Evolutionary conservation across 208 protist genomes (phyloP).

Genomic region (Herpetomonas tarakana): DNA sequence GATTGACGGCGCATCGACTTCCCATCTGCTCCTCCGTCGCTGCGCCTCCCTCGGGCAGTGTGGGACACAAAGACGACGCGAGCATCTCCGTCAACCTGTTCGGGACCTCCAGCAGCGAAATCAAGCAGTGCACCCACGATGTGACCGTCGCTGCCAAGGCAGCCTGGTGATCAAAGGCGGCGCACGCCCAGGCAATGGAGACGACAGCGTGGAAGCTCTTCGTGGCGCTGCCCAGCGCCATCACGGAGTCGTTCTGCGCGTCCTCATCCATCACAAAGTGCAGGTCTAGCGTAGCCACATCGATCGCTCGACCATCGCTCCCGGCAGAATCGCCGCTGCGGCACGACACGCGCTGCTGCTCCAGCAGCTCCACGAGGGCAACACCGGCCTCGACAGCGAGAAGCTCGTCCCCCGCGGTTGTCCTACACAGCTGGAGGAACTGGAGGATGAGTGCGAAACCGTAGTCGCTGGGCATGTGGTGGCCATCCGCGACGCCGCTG

Average conservation of each 20-base stretch:
- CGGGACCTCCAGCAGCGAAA: background rate
- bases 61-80: too few relatives aligned
- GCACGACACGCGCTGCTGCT: background rate
- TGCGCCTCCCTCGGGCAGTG: too few relatives aligned
- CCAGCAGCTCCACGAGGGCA: conserved; percentile 1
- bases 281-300: conserved; percentile 1
- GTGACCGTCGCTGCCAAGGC: conserved; percentile 23
- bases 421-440: background rate
- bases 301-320: background rate
- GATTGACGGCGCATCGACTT: too few relatives aligned
- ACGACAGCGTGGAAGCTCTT: conserved; percentile 63
- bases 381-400: background rate
- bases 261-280: background rate
- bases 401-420: background rate
- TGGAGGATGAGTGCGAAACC: background rate
- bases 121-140: conserved; percentile 18
- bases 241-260: conserved; percentile 9
- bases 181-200: conserved; percentile 55
- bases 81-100: background rate
- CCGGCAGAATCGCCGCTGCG: background rate
- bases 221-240: conserved; percentile 50
- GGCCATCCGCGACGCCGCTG: too few relatives aligned
- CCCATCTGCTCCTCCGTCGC: too few relatives aligned
- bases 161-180: conserved; percentile 56
- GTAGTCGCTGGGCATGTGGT: background rate